Evolutionary conservation across 352 stramenopile species (phyloP).

Genomic region (Phytophthora fragariae): DNA sequence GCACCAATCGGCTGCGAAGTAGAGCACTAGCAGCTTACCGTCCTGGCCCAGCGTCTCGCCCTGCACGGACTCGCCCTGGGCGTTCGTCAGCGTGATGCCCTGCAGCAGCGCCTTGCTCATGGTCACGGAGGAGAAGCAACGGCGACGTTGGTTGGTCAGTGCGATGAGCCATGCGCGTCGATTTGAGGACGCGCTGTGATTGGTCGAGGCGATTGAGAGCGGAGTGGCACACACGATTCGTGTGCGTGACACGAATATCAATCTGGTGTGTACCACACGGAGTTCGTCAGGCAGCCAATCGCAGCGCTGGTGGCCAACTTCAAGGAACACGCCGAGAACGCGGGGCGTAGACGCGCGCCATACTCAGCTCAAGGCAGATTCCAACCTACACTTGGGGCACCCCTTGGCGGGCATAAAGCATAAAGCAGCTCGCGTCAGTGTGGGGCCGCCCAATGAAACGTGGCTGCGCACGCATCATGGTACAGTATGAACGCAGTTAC

Average conservation of each 20-base stretch:
- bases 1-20: slow-evolving; percentile 88
- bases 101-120: slow-evolving; percentile 62
- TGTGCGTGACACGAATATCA: neutral
- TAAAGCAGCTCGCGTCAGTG: slow-evolving; percentile 28
- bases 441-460: slow-evolving; percentile 6
- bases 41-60: slow-evolving; percentile 52
- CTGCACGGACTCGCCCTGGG: slow-evolving; percentile 49
- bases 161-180: neutral
- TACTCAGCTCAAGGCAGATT: neutral
- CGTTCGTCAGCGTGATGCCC: slow-evolving; percentile 64
- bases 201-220: slow-evolving; percentile 10
- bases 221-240: neutral
- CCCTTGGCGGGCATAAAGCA: slow-evolving; percentile 4
- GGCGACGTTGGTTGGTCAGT: slow-evolving; percentile 15
- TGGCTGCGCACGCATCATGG: neutral
- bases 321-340: slow-evolving; percentile 15
- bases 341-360: neutral
- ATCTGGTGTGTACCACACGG: neutral
- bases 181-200: slow-evolving; percentile 2
- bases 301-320: slow-evolving; percentile 6
- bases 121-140: neutral
- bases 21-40: slow-evolving; percentile 73
- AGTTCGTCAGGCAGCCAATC: slow-evolving; percentile 26
- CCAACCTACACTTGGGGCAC: slow-evolving; percentile 12
- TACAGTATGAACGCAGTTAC: too few species aligned